Base-by-base conservation (phyloP, 495 filamentous ascomycete species). In the Massariosphaeria phaeospora region DNA sequence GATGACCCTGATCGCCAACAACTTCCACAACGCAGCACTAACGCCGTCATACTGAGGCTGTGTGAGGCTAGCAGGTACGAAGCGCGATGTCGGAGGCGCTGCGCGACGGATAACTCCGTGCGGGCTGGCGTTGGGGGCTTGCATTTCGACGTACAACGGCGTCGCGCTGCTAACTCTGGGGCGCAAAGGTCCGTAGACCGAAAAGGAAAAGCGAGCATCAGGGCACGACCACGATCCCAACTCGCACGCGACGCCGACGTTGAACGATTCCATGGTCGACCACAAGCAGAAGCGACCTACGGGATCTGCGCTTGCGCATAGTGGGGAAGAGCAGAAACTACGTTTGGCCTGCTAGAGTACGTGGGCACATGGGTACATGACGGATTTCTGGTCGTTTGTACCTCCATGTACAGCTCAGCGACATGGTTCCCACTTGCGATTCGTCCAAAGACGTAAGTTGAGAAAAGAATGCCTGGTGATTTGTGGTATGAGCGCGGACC, bases 251-350 rank as follows among this genome's bases (percentile, higher is more conserved):
- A 48, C 35, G 48, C 38, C 42, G 44, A 42, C 54, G 45, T 57
- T 36, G 11, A 39, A 15, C n/a, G n/a, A 6, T 51, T 49, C 57
- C 51, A 51, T 51, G 50, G 12, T 34, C 51, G 35, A 13, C 42
- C 24, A 26, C 20, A 61, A 48, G 35, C 26, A 61, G 51, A 55
- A 61, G 45, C 45, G 51, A 55, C 31, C 15, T 25, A 25, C 50
- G 35, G 31, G 57, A 61, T 61, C 57, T 55, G 45, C 57, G 25
- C 50, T 61, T 55, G 50, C 11, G 55, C 51, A 61, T 44, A 55
- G 57, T 55, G 57, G 57, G 57, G 57, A 50, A 61, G 38, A 35
- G 13, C 17, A 30, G 9, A 44, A 46, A 47, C 24, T 54, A 47
- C 50, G 50, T 41, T 53, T 52, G 50, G 41, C 11, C 26, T 15